Base-by-base conservation (phyloP, 2,329 filamentous ascomycete species). In the Aspergillus sp. region DNA sequence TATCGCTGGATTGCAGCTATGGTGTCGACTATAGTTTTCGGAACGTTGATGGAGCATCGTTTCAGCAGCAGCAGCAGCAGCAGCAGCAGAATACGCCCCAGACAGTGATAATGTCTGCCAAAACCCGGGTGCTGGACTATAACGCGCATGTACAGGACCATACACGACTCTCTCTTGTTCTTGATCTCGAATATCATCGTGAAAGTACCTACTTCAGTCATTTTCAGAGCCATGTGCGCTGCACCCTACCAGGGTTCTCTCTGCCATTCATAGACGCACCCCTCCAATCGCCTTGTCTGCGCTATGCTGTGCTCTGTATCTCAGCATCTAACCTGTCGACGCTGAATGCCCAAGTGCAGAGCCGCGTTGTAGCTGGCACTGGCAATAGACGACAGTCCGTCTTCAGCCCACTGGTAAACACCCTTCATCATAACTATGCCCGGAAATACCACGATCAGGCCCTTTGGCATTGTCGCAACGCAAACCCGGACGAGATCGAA, bases 271-370 rank as follows among this genome's bases (percentile, higher is more conserved):
- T 19, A 19, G n/a, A 46, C 27, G 7, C 12, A 3, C 3, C 12
- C 4, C 12, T 48, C 1, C 33, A 40, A 1, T 49, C 47, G 0
- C 34, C 47, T 2, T 42, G 28, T 2, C 19, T 50, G 3, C 29
- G 45, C 12, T 44, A 28, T 4, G 51, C 51, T 0, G 42, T 33
- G 4, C 43, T 52, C n/a, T 53, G 51, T 41, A 47, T 53, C 10
- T 46, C 51, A 3, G 51, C 51, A 4, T 53, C 51, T 1, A 53
- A 48, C 28, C 49, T 53, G 2, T 53, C 51, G 0, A 53, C 52
- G 49, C 45, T 53, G 2, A 49, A 52, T 9, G 34, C 45, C 5
- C 34, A n/a, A 30, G 43, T 51, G 7, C 51, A 53, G 12, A 44
- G 9, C 7, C 47, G 49, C 5, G 29, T 32, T 2, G 3, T 46